Conservation (phyloP, 192 early-diverging fungal genomes). For the Geranomyces variabilis region DNA sequence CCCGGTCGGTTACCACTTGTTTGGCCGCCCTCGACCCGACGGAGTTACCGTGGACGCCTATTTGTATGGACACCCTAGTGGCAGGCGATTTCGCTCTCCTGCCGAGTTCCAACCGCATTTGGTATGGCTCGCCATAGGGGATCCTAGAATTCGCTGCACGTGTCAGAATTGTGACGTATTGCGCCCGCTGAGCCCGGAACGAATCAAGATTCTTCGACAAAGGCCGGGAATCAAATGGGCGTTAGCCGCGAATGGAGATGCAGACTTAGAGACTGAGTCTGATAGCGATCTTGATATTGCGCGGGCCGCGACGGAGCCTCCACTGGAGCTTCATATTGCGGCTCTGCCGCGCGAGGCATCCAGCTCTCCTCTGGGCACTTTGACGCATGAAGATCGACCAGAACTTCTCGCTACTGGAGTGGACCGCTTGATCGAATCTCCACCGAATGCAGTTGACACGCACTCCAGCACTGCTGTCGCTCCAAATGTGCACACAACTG, state of each 20-base stretch:
- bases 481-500: no score
- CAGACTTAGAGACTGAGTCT: background rate
- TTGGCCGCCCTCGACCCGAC: background rate
- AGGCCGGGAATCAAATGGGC: background rate
- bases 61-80: conserved; percentile 19
- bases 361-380: no score
- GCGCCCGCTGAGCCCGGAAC: background rate
- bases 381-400: no score
- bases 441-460: no score
- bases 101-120: conserved; percentile 15
- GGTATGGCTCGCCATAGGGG: background rate
- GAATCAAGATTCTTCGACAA: no score
- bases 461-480: no score
- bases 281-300: background rate
- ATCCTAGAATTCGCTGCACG: background rate
- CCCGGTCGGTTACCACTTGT: background rate
- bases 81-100: conserved; percentile 5
- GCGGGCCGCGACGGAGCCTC: background rate
- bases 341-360: no score
- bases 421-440: no score
- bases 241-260: background rate
- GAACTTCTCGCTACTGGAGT: no score
- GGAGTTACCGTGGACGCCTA: background rate
- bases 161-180: background rate
- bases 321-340: background rate